These are phyloP conservation scores for Ophiocordyceps robertsii DNA, from an alignment of 2,329 filamentous ascomycete species.

Conservation along the genomic window DNA sequence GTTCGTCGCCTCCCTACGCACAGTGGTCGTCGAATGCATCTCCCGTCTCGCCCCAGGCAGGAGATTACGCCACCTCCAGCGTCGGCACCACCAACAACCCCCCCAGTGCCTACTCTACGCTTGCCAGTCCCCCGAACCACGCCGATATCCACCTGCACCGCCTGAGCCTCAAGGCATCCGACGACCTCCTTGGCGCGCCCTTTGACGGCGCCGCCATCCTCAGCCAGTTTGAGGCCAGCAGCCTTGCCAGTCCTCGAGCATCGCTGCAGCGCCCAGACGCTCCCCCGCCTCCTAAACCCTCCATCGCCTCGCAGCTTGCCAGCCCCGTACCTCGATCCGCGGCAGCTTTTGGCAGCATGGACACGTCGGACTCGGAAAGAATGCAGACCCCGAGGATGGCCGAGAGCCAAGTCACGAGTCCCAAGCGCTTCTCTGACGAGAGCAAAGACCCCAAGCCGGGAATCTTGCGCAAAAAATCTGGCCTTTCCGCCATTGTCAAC, in stretches of 20 bases:
- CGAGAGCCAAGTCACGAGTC: slow-evolving; percentile 33
- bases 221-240: slow-evolving; percentile 43
- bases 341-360: slow-evolving; percentile 33
- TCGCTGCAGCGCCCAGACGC: slow-evolving; percentile 15
- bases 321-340: slow-evolving; percentile 51
- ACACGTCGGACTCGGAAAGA: slow-evolving; percentile 23
- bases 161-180: slow-evolving; percentile 22
- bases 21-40: slow-evolving; percentile 31
- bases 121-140: slow-evolving; percentile 7
- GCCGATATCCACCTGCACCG: slow-evolving; percentile 7
- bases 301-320: slow-evolving; percentile 34
- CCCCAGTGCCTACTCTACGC: slow-evolving; percentile 4
- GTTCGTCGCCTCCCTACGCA: slow-evolving; percentile 32
- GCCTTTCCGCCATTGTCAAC: slow-evolving; percentile 78
- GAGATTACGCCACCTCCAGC: slow-evolving; percentile 12
- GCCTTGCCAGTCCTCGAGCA: slow-evolving; percentile 19
- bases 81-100: slow-evolving; percentile 13
- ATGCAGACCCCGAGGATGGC: slow-evolving; percentile 15
- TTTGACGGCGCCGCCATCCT: slow-evolving; percentile 52
- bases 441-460: slow-evolving; percentile 46
- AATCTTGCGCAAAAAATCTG: slow-evolving; percentile 68
- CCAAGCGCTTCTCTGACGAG: slow-evolving; percentile 74
- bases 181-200: slow-evolving; percentile 50
- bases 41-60: slow-evolving; percentile 29
- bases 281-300: slow-evolving; percentile 30